Evolutionary conservation across 2,329 filamentous ascomycete genomes (phyloP).

Genomic region (Exophiala spinifera): DNA sequence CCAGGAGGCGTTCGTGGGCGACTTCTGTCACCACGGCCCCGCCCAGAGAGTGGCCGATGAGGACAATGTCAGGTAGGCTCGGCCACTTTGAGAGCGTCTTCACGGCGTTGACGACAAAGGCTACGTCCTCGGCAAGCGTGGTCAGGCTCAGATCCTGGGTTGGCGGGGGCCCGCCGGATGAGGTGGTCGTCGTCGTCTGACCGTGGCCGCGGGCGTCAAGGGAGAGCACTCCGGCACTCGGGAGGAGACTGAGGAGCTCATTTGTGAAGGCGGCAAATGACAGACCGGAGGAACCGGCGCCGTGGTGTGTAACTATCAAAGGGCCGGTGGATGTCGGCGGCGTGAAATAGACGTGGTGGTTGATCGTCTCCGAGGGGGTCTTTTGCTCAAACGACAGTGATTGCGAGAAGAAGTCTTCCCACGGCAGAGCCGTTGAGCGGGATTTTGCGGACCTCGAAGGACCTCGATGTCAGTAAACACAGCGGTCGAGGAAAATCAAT

Average conservation of each 20-base stretch:
- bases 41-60: conserved; percentile 89
- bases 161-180: conserved; percentile 5
- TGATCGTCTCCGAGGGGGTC: conserved; percentile 47
- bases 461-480: neutral
- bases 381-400: conserved; percentile 67
- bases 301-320: conserved; percentile 90
- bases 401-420: conserved; percentile 87
- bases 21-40: conserved; percentile 87
- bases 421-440: conserved; percentile 66
- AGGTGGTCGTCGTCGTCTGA: conserved; percentile 47
- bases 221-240: conserved; percentile 77
- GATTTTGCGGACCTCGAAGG: conserved; percentile 14
- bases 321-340: conserved; percentile 69
- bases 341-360: conserved; percentile 83
- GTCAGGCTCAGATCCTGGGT: conserved; percentile 66
- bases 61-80: conserved; percentile 67
- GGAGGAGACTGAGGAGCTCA: conserved; percentile 73
- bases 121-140: conserved; percentile 70
- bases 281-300: conserved; percentile 86
- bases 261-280: conserved; percentile 81
- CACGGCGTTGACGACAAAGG: conserved; percentile 66
- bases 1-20: conserved; percentile 65
- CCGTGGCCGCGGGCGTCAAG: conserved; percentile 87
- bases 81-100: conserved; percentile 69
- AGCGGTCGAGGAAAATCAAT: conserved; percentile 29